These are phyloP conservation scores for Ramaria sp. DNA, from an alignment of 768 basidiomycete genomes.

Conservation along the genomic window DNA sequence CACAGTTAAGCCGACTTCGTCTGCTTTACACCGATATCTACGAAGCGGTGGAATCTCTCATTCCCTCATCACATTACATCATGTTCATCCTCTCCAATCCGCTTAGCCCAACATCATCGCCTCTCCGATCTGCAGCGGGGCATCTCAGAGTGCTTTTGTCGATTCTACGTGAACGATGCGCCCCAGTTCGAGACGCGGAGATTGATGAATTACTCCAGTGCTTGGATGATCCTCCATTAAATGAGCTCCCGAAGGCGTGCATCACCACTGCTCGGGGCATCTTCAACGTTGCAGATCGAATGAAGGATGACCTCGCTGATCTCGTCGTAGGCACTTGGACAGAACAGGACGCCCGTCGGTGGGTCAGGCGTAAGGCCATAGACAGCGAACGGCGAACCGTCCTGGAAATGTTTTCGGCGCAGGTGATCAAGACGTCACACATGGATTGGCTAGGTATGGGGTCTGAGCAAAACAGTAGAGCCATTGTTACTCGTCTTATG, in stretches of 20 bases:
- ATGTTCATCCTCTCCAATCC: conserved; percentile 45
- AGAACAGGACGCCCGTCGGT: conserved; percentile 42
- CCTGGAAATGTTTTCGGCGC: conserved; percentile 37
- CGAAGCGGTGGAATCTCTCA: conserved; percentile 34
- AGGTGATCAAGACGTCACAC: conserved; percentile 19
- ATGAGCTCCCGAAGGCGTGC: conserved; percentile 36
- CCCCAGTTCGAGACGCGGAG: conserved; percentile 49
- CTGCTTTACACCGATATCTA: conserved; percentile 44
- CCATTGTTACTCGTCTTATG: conserved; percentile 27
- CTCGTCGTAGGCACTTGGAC: conserved; percentile 57
- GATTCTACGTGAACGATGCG: conserved; percentile 50
- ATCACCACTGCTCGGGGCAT: conserved; percentile 37
- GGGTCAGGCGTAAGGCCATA: conserved; percentile 44
- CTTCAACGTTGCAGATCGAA: conserved; percentile 43
- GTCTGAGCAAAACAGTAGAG: conserved; percentile 14
- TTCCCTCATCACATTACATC: conserved; percentile 43
- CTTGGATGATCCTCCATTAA: conserved; percentile 24
- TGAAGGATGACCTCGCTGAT: conserved; percentile 60
- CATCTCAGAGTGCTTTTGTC: conserved; percentile 44
- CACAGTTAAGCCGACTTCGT: conserved; percentile 50
- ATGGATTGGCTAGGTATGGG: conserved; percentile 18
- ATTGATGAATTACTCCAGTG: conserved; percentile 34
- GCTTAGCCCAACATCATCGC: conserved; percentile 57
- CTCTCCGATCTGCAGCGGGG: conserved; percentile 44
- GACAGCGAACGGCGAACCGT: conserved; percentile 44